Base-by-base conservation (phyloP, 306 rosid species). In the Crataegus laevigata region DNA sequence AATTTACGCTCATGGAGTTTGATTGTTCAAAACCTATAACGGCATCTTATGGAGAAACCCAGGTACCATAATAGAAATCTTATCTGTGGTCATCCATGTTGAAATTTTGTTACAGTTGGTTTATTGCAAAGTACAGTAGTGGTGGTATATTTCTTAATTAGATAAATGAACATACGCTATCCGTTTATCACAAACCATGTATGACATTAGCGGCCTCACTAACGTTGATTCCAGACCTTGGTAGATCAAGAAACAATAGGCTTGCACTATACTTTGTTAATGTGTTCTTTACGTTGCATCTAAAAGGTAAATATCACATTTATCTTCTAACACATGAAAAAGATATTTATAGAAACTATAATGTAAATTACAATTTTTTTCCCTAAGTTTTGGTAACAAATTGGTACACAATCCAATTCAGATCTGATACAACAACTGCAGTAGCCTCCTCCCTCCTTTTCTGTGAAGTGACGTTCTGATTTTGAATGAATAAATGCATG, bases 1-100 rank as follows among this genome's bases (percentile, higher is more conserved):
- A 78, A 76, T 84, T 82, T 84, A 82, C 84, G 47, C 50, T 91
- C 65, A 87, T 91, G 96, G 97, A 90, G 87, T 94, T 94, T 77
- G 98, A 91, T 86, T 94, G 79, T 86, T 83, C 88, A 55, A 90
- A 87, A 75, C 86, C 82, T 62, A 91, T 91, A 75, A 62, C 79
- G 68, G 61, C 80, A 57, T 81, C 88, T 76, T 80, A 76, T 66
- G 98, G 94, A 80, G 84, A 82, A 79, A 76, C 85, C 71, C 85
- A 88, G 98, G 98, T 94, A 87, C 64, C 66, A 3, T 74, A 55
- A 10, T 61, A 77, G 62, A 34, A 55, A 18, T 72, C 59, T 40
- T 40, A 15, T 10, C 57, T 22, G 36, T 54, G 52, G 66, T 30
- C 29, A 51, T 69, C 59, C 19, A 26, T 59, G 25, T 59, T 25